These are phyloP conservation scores for Ceratocystis variospora DNA, from an alignment of 2,329 filamentous ascomycete genomes.

Conservation along the genomic window DNA sequence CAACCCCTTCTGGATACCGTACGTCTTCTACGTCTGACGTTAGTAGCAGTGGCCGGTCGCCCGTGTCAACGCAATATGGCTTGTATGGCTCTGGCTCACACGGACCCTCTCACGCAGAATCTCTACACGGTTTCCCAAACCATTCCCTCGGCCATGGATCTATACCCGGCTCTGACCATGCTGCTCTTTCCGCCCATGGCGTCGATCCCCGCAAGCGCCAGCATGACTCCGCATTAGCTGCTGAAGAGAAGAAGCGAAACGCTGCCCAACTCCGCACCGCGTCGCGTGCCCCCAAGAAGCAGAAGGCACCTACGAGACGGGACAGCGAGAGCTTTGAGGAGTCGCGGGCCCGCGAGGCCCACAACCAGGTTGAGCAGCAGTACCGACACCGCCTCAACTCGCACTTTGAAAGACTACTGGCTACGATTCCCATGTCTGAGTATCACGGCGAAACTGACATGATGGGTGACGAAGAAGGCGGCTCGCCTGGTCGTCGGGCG, in stretches of 20 bases:
- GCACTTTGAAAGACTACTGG: conserved; percentile 33
- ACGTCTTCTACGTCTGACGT: conserved; percentile 7
- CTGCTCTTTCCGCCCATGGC: neutral
- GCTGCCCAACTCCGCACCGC: conserved; percentile 20
- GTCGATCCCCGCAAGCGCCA: conserved; percentile 14
- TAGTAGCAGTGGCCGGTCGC: conserved; percentile 5
- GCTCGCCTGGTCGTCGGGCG: conserved; percentile 22
- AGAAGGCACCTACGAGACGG: conserved; percentile 11
- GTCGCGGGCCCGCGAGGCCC: conserved; percentile 25
- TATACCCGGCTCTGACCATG: neutral
- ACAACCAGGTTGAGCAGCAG: conserved; percentile 37
- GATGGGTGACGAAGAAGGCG: conserved; percentile 22
- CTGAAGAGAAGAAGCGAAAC: conserved; percentile 18
- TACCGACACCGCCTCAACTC: conserved; percentile 35
- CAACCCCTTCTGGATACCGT: conserved; percentile 7
- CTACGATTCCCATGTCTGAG: conserved; percentile 28
- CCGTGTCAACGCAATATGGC: conserved; percentile 5
- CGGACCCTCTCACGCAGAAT: conserved; percentile 8
- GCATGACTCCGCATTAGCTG: conserved; percentile 12
- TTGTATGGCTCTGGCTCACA: conserved; percentile 11
- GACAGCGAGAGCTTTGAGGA: conserved; percentile 35
- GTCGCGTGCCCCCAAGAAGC: conserved; percentile 20
- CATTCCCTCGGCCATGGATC: neutral
- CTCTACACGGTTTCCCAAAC: neutral
- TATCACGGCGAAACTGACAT: conserved; percentile 24